phyloP scores from a whole-genome alignment of 1,139 yeast species.

The Blastobotrys proliferans region DNA sequence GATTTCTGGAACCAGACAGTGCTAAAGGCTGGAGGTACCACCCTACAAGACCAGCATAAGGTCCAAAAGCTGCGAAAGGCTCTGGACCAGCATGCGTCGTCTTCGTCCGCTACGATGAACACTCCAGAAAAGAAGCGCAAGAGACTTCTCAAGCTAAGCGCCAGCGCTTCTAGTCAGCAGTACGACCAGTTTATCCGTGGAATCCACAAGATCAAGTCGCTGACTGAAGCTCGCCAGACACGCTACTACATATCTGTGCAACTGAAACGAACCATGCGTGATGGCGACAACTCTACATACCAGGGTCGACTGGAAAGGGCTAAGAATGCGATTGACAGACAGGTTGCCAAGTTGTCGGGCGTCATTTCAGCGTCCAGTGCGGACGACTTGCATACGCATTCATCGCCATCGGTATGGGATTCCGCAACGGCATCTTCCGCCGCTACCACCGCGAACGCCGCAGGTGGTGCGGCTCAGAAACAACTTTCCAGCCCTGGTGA shows the following conservation, averaged over 20 bases:
- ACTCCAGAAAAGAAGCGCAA: neutral
- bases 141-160: constrained; percentile 25
- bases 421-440: neutral
- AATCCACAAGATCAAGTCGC: constrained; percentile 35
- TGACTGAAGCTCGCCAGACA: constrained; percentile 42
- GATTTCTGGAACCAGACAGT: constrained; percentile 72
- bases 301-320: constrained; percentile 30
- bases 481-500: neutral
- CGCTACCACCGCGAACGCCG: neutral
- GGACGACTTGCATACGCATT: too few relatives aligned
- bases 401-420: too few relatives aligned
- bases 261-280: constrained; percentile 26
- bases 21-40: constrained; percentile 57
- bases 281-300: constrained; percentile 23
- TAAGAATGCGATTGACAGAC: constrained; percentile 26
- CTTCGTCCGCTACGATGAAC: neutral
- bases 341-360: constrained; percentile 29
- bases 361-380: too few relatives aligned
- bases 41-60: constrained; percentile 69
- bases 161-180: constrained; percentile 34
- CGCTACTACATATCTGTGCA: constrained; percentile 44
- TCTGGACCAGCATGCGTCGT: constrained; percentile 56
- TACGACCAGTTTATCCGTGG: constrained; percentile 44
- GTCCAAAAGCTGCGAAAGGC: constrained; percentile 71
- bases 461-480: neutral